Evolutionary conservation across 371 early-diverging fungal species (phyloP), one percentile per base, ranked within the genome.

Genomic region (Mucor indicus): DNA sequence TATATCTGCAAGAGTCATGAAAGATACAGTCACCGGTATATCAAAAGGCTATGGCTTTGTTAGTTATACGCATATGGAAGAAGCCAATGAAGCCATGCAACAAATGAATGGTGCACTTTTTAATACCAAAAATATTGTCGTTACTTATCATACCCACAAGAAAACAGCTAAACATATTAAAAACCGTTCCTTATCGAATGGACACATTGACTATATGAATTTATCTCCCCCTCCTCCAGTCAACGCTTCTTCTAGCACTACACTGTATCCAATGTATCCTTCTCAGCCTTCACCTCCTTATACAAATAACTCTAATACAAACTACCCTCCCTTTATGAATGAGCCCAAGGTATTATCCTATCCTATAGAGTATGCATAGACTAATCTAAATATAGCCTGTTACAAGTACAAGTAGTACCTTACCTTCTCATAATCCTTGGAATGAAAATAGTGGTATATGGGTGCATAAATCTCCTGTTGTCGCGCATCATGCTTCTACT

Each of bases 11-110:
- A 44, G 69, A 41, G 87, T 96, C 33, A 91, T 95, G 91, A 83
- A 84, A 52, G 96, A 96, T 53, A 79, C 80, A 3, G 53, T 64
- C 30, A 87, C 91, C 3, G 80, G 81, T 43, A 77, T 82, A 22
- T 91, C 94, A 8, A 83, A 94, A 31, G 91, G 96, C 0, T 96
- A 94, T 80, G 96, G 93, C 2, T 96, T 96, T 38, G 62, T 62
- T 11, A 75, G 76, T 36, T 75, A 53, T 44, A 59, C 58, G 10
- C 50, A 50, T 24, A 36, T 60, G 29, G 70, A 72, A 21, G 72
- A 72, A 47, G 76, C 76, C 4, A 30, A 48, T 7, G 58, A 55
- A 17, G 76, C 76, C 16, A 41, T 67, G n/a, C 48, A 56, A 19
- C 45, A 67, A 4, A 62, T 72, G 66, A 63, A 75, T 30, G 68